Evolutionary conservation across 2,329 filamentous ascomycete genomes (phyloP).

Genomic region (Fusarium abutilonis): DNA sequence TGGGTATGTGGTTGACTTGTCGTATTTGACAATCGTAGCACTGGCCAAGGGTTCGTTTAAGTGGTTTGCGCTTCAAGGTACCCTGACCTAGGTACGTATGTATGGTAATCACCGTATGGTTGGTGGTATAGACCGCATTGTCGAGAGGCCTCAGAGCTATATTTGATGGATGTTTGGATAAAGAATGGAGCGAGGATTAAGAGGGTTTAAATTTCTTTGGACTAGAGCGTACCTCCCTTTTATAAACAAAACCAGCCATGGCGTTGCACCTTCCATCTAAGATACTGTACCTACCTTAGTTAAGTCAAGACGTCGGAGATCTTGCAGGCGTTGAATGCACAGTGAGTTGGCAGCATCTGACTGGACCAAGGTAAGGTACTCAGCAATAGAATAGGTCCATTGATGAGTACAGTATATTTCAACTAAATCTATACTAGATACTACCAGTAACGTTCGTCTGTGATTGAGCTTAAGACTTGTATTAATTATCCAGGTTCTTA

Average conservation of each 20-base stretch:
- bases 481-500: too few species aligned
- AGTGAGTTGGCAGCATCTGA: conserved; percentile 44
- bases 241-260: conserved; percentile 35
- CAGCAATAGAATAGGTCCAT: too few species aligned
- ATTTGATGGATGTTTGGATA: neutral
- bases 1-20: conserved; percentile 30
- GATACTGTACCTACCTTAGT: too few species aligned
- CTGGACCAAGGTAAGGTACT: too few species aligned
- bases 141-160: neutral
- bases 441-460: too few species aligned
- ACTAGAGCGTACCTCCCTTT: conserved; percentile 30
- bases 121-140: too few species aligned
- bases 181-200: neutral
- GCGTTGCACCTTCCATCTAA: conserved; percentile 25
- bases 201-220: neutral
- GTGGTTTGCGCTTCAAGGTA: neutral
- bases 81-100: neutral
- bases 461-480: too few species aligned
- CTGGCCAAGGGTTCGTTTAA: conserved; percentile 45
- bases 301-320: conserved; percentile 19
- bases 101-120: neutral
- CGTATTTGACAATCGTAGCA: conserved; percentile 42
- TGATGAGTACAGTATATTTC: too few species aligned
- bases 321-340: conserved; percentile 39
- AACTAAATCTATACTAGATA: too few species aligned